phyloP scores from a whole-genome alignment of 2,329 filamentous ascomycete genomes.

The Phyllosticta citrichinensis region DNA sequence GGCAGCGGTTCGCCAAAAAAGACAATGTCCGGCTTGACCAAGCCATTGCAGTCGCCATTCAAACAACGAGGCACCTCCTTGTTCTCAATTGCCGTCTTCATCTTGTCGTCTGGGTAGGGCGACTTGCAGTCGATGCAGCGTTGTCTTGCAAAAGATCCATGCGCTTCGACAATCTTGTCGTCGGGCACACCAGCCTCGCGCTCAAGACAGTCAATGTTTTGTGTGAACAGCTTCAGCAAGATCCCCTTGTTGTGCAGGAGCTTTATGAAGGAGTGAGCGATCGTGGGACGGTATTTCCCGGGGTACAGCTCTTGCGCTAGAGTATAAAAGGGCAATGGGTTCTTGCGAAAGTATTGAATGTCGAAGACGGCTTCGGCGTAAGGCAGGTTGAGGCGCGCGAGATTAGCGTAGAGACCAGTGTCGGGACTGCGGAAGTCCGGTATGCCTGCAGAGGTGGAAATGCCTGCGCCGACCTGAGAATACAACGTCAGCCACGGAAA shows the following conservation, averaged over 20 bases:
- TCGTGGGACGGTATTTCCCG: constrained; percentile 75
- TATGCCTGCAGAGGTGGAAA: constrained; percentile 64
- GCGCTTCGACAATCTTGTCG: constrained; percentile 80
- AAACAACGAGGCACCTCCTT: constrained; percentile 63
- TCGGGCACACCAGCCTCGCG: constrained; percentile 72
- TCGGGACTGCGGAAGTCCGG: constrained; percentile 92
- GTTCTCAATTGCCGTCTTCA: constrained; percentile 57
- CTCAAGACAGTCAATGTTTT: constrained; percentile 96
- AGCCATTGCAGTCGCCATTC: constrained; percentile 53
- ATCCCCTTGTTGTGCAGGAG: constrained; percentile 71
- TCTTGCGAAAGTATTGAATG: constrained; percentile 73
- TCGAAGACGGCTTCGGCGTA: constrained; percentile 92
- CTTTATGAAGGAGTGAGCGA: constrained; percentile 81
- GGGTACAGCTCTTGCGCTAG: constrained; percentile 89
- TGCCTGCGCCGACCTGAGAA: constrained; percentile 67
- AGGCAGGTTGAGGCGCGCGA: constrained; percentile 74
- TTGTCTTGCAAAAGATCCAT: constrained; percentile 84
- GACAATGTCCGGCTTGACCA: constrained; percentile 90
- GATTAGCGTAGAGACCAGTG: constrained; percentile 88
- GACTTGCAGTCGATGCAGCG: constrained; percentile 80
- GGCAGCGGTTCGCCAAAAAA: constrained; percentile 80
- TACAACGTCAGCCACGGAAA: not conserved
- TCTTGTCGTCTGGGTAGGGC: constrained; percentile 60
- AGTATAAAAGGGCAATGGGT: constrained; percentile 84
- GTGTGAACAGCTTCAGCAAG: constrained; percentile 81